Evolutionary conservation across 2,329 filamentous ascomycete genomes (phyloP), one percentile per base, ranked within the genome.

Genomic region (Septoria linicola): DNA sequence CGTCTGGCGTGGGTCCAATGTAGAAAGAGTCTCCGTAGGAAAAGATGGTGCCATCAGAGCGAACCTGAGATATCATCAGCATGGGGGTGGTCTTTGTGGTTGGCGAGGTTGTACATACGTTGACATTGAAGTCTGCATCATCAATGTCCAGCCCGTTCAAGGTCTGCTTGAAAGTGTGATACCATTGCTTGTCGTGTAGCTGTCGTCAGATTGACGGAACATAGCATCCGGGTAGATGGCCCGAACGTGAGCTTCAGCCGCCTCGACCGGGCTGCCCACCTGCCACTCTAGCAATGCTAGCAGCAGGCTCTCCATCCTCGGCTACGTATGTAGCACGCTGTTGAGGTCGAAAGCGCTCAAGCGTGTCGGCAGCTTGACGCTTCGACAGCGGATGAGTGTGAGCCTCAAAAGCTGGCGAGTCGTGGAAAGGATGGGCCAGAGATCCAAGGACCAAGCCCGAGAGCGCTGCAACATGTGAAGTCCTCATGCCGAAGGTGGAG

Each of bases 91-190:
- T 1, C n/a, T n/a, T n/a, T n/a, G n/a, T n/a, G n/a, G 34, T 23
- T 5, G 23, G 19, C 5, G 20, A 36, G 14, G 14, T 17, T 20
- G 8, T n/a, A 70, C 78, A 69, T 59, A 82, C 78, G 55, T 83
- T 83, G 41, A 83, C 77, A 44, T 82, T 81, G 60, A 82, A 80
- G 61, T 81, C 78, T 1, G 76, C 78, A 59, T 83, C 83, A 59
- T 82, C 80, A 53, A 84, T 76, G 54, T 83, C 80, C 19, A 83
- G 63, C 1, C 76, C 80, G 47, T 82, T 77, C 5, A 72, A 68
- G 0, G 79, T 82, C 67, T 83, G 81, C 66, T 78, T 80, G 62
- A 83, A 80, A 64, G 80, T 0, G 72, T 72, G 53, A 83, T 70
- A 7, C 80, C 79, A 47, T 80, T 81, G 39, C 60, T 65, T n/a